A percentile compares a stretch with the other conserved stretches of the same genome.
phyloP scores from a whole-genome alignment of 2,329 filamentous ascomycete genomes.

The Fusarium guadeloupense region DNA sequence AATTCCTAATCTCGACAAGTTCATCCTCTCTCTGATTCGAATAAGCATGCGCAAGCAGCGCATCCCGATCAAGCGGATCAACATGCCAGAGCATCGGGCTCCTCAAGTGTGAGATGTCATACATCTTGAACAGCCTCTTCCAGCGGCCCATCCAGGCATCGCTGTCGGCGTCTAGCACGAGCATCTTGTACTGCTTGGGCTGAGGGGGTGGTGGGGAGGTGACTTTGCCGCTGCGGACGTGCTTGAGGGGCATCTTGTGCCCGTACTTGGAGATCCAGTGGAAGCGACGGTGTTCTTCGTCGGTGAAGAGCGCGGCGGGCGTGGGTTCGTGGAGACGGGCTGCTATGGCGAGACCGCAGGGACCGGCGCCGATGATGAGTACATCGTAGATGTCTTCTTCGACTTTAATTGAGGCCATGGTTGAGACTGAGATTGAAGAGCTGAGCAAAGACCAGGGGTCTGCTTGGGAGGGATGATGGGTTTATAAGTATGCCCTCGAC shows the following conservation, averaged over 20 bases:
- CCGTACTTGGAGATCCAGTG: slow-evolving; percentile 77
- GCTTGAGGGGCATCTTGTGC: slow-evolving; percentile 66
- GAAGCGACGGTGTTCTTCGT: slow-evolving; percentile 84
- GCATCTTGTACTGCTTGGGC: slow-evolving; percentile 53
- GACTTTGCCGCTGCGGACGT: slow-evolving; percentile 49
- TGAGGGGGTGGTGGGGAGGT: slow-evolving; percentile 3
- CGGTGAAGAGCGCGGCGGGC: slow-evolving; percentile 82
- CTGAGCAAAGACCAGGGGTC: neutral
- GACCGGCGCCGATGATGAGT: slow-evolving; percentile 77
- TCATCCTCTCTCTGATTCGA: slow-evolving; percentile 68
- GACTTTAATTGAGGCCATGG: slow-evolving; percentile 7
- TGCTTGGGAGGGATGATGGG: neutral
- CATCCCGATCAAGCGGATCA: slow-evolving; percentile 79
- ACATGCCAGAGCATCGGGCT: slow-evolving; percentile 88
- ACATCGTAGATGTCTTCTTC: slow-evolving; percentile 67
- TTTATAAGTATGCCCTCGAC: slow-evolving; percentile 1
- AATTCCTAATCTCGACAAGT: slow-evolving; percentile 74
- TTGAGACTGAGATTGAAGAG: neutral
- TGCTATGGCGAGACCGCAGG: slow-evolving; percentile 78
- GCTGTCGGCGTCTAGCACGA: slow-evolving; percentile 73
- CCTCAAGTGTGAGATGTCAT: slow-evolving; percentile 76
- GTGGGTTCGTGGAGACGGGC: slow-evolving; percentile 76
- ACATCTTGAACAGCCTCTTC: slow-evolving; percentile 73
- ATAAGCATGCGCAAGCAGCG: slow-evolving; percentile 74
- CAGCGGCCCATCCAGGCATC: slow-evolving; percentile 75